These are phyloP conservation scores for Sporisorium reilianum DNA, from an alignment of 1,284 basidiomycete species.

Conservation along the genomic window DNA sequence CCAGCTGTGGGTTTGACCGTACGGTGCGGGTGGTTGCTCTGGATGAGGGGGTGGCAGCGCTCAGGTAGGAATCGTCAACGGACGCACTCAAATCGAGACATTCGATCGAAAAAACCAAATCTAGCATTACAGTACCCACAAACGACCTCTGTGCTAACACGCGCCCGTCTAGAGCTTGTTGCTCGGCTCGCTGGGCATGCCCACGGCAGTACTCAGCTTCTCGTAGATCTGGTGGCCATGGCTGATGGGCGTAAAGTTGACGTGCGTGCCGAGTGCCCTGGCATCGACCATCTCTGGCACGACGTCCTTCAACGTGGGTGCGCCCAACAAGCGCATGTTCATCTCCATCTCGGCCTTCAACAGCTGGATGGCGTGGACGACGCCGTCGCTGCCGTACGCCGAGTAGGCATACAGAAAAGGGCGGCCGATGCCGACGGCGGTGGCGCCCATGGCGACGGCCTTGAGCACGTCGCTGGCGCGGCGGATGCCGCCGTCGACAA, in stretches of 20 bases:
- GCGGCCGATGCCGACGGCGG: slow-evolving; percentile 87
- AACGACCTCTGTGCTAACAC: not conserved
- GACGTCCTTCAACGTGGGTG: slow-evolving; percentile 77
- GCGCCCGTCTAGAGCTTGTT: slow-evolving; percentile 37
- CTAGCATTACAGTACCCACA: not conserved
- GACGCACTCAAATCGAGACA: too few relatives aligned
- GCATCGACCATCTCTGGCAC: slow-evolving; percentile 80
- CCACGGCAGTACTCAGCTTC: slow-evolving; percentile 54
- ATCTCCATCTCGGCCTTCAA: slow-evolving; percentile 83
- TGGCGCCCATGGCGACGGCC: slow-evolving; percentile 90
- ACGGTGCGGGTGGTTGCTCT: slow-evolving; percentile 46
- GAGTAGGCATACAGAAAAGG: slow-evolving; percentile 90
- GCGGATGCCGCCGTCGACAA: slow-evolving; percentile 87
- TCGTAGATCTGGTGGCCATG: slow-evolving; percentile 60
- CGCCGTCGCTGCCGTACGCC: slow-evolving; percentile 86
- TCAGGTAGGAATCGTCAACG: too few relatives aligned
- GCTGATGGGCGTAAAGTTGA: slow-evolving; percentile 44
- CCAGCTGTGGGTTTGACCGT: slow-evolving; percentile 62
- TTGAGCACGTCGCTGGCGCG: slow-evolving; percentile 84
- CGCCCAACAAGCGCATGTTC: slow-evolving; percentile 83
- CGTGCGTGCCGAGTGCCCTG: slow-evolving; percentile 73
- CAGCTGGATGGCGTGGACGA: slow-evolving; percentile 78
- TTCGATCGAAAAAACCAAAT: not conserved
- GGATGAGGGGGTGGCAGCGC: not conserved
- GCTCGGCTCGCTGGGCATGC: slow-evolving; percentile 48